Percentiles rank a stretch among this genome's conserved stretches.
Evolutionary conservation across 495 filamentous ascomycete genomes (phyloP).

Genomic region (Bathelium albidoporum): DNA sequence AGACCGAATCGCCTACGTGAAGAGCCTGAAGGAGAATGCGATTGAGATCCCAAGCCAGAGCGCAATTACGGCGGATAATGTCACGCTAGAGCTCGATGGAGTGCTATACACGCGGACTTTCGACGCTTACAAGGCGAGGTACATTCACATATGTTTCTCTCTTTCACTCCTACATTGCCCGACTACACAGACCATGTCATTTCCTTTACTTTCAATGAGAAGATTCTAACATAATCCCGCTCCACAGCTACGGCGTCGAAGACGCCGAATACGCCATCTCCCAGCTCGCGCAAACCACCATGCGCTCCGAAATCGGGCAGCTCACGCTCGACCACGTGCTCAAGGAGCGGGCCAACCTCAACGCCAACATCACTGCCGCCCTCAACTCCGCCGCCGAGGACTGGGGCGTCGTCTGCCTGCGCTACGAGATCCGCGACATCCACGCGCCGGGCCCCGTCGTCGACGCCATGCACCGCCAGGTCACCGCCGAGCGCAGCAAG

Average conservation of each 20-base stretch:
- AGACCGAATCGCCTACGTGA: slow-evolving; percentile 96
- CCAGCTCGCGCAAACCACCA: slow-evolving; percentile 94
- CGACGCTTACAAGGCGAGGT: slow-evolving; percentile 95
- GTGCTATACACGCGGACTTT: slow-evolving; percentile 92
- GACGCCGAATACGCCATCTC: slow-evolving; percentile 98
- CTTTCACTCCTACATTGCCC: neutral
- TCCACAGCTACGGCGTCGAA: slow-evolving; percentile 81
- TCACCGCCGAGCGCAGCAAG: slow-evolving; percentile 93
- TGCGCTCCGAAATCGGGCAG: slow-evolving; percentile 96
- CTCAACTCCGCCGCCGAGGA: slow-evolving; percentile 96
- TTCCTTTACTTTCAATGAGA: neutral
- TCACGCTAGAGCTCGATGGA: slow-evolving; percentile 91
- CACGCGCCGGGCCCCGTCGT: slow-evolving; percentile 90
- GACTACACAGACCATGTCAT: neutral
- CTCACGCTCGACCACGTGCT: slow-evolving; percentile 93
- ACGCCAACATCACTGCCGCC: slow-evolving; percentile 92
- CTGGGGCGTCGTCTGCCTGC: slow-evolving; percentile 91
- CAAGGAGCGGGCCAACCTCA: slow-evolving; percentile 89
- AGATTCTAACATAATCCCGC: neutral
- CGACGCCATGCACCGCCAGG: slow-evolving; percentile 94
- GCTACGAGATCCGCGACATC: slow-evolving; percentile 97
- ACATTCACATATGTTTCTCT: slow-evolving; percentile 15
- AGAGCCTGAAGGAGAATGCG: slow-evolving; percentile 88
- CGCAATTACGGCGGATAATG: slow-evolving; percentile 97
- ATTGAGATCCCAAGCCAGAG: slow-evolving; percentile 94